Evolutionary conservation across 331 rosid species (phyloP).

Genomic region (Spiraea crenata): DNA sequence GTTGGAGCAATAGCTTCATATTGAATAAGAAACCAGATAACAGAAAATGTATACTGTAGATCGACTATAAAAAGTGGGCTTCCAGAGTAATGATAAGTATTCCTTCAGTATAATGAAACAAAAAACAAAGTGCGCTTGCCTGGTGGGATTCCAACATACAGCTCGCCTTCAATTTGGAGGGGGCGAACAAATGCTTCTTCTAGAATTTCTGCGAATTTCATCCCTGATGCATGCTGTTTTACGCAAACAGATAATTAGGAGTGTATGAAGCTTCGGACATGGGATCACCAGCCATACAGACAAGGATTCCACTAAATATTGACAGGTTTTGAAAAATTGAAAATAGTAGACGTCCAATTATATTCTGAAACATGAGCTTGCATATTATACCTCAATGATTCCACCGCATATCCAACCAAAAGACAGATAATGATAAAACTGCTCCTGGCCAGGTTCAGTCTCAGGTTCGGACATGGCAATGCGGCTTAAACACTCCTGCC

Average conservation of each 20-base stretch:
- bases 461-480: slow-evolving; percentile 71
- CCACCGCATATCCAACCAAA: slow-evolving; percentile 98
- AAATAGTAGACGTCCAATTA: not conserved
- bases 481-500: slow-evolving; percentile 76
- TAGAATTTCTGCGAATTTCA: slow-evolving; percentile 85
- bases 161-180: slow-evolving; percentile 82
- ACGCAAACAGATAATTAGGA: slow-evolving; percentile 30
- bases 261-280: slow-evolving; percentile 3
- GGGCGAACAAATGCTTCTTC: slow-evolving; percentile 87
- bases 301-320: not conserved
- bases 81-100: not conserved
- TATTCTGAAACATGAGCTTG: slow-evolving; percentile 11
- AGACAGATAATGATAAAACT: slow-evolving; percentile 79
- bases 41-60: not conserved
- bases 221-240: slow-evolving; percentile 83
- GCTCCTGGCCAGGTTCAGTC: slow-evolving; percentile 90
- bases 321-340: not conserved
- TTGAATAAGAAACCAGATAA: not conserved
- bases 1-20: not conserved
- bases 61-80: not conserved
- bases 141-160: slow-evolving; percentile 93
- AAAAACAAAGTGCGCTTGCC: slow-evolving; percentile 48
- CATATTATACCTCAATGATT: slow-evolving; percentile 74
- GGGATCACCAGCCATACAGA: not conserved
- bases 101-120: slow-evolving; percentile 2